Evolutionary conservation across 305 asterid species (phyloP), one percentile per base, ranked within the genome.

Genomic region (Galium porrigens): DNA sequence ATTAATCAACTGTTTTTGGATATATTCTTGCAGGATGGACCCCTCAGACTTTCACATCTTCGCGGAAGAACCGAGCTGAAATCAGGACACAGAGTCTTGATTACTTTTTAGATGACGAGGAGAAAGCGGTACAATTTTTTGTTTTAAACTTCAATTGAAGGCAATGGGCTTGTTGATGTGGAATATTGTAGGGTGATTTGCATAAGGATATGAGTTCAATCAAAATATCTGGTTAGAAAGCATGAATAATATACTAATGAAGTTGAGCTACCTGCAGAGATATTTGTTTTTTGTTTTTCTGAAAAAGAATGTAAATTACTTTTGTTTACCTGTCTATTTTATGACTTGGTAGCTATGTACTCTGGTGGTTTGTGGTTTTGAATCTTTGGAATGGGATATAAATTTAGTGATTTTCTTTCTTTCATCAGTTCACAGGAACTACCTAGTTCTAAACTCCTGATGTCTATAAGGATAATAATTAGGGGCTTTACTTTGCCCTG

Each of bases 81-180:
- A 60, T 85, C 70, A 77, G 84, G 63, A 80, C 82, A 61, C 96
- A 88, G 78, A 76, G 73, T 73, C 82, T 91, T 67, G 70, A n/a
- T 55, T 77, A 71, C 83, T 92, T 92, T 76, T 76, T 92, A 73
- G 99, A 89, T 71, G 97, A 89, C 63, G 97, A 92, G 71, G 99
- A 92, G 80, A 89, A 85, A 85, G 77, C 84, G 71, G 98, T 92
- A 84, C 34, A 17, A 2, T 39, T 51, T 30, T n/a, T 61, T 30
- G 27, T 27, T 17, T 15, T 3, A 25, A 27, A 46, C 44, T 20
- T n/a, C n/a, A 36, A 49, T n/a, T 17, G 53, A 33, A 9, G 14
- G 17, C 18, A 14, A n/a, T 63, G 18, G 33, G 67, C 55, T 63
- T 46, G 29, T 46, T 6, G 2, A 61, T 39, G 29, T 20, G 51